Conservation (phyloP, 1,139 yeast species). For the Saccharomycopsis hybrid region DNA sequence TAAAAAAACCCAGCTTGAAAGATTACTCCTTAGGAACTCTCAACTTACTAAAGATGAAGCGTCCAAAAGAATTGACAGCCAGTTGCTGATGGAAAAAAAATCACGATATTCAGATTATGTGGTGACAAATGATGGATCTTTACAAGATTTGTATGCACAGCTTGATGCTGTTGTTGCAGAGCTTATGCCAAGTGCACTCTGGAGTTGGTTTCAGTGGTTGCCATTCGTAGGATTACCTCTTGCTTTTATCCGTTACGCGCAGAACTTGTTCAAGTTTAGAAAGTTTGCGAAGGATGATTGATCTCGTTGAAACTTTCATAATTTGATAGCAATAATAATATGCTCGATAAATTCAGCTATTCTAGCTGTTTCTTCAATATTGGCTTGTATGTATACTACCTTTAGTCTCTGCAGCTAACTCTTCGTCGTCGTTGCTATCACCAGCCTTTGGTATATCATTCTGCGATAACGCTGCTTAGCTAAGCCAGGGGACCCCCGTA, state of each 20-base stretch:
- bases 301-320: no score
- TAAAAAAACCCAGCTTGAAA: conserved; percentile 47
- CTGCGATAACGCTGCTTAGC: no score
- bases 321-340: no score
- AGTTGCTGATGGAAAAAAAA: conserved; percentile 61
- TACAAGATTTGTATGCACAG: conserved; percentile 42
- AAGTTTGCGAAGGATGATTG: no score
- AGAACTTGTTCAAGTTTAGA: not conserved
- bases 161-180: conserved; percentile 32
- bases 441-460: no score
- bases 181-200: not conserved
- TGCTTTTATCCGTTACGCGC: not conserved
- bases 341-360: no score
- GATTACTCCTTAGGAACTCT: conserved; percentile 63
- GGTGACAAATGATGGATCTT: conserved; percentile 53
- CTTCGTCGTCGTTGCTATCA: no score
- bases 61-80: conserved; percentile 63
- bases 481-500: no score
- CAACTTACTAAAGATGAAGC: conserved; percentile 65
- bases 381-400: no score
- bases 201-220: conserved; percentile 4
- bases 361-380: no score
- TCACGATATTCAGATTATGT: conserved; percentile 56
- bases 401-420: no score
- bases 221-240: not conserved